These are phyloP conservation scores for Cyberlindnera nakhonratchasimensis DNA, from an alignment of 805 yeast genomes.

Conservation along the genomic window DNA sequence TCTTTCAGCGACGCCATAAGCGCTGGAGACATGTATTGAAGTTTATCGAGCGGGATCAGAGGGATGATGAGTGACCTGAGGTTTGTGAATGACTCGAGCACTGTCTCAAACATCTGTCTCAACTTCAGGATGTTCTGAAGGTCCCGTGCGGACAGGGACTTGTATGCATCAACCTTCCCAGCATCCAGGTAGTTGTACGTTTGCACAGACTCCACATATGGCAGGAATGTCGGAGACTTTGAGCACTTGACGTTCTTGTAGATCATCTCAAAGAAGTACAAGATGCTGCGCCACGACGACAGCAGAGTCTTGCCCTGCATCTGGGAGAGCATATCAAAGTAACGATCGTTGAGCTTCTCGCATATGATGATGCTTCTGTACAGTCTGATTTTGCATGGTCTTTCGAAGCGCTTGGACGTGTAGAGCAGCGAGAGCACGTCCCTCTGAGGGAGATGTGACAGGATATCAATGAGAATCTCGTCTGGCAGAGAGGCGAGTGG, in stretches of 20 bases:
- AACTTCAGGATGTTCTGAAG: constrained; percentile 16
- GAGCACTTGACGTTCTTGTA: constrained; percentile 5
- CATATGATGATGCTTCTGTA: constrained; percentile 22
- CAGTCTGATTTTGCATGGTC: constrained; percentile 20
- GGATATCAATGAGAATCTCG: constrained; percentile 16
- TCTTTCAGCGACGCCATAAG: not conserved
- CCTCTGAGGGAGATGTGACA: constrained; percentile 15
- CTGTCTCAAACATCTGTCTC: constrained; percentile 24
- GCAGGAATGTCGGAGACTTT: constrained; percentile 2
- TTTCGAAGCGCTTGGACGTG: constrained; percentile 13
- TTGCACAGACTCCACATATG: constrained; percentile 21
- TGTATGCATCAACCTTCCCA: constrained; percentile 20
- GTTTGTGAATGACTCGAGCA: constrained; percentile 13
- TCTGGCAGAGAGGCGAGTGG: constrained; percentile 23
- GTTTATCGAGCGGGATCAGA: constrained; percentile 19
- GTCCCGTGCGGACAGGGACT: constrained; percentile 13
- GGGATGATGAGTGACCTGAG: constrained; percentile 18
- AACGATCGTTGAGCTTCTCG: constrained; percentile 26
- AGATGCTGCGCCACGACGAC: constrained; percentile 16
- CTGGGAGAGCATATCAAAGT: constrained; percentile 7
- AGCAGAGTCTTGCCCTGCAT: constrained; percentile 3
- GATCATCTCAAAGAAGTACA: constrained; percentile 16
- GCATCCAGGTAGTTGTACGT: constrained; percentile 24
- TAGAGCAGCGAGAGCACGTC: constrained; percentile 19
- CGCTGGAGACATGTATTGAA: constrained; percentile 2